Evolutionary conservation across 2,329 filamentous ascomycete genomes (phyloP).

Genomic region (Coniochaeta prunicola): DNA sequence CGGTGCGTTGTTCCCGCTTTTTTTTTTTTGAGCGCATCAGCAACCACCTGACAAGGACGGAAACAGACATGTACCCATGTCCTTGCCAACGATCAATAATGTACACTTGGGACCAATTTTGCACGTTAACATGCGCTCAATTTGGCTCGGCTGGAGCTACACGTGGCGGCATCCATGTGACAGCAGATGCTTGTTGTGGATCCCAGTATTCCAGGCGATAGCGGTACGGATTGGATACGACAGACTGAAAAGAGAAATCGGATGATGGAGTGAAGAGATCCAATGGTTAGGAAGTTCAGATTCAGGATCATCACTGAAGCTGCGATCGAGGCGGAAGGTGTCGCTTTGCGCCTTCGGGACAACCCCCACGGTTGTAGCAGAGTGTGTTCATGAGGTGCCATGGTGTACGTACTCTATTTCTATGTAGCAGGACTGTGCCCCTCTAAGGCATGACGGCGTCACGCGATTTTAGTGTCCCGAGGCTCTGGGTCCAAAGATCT

Average conservation of each 20-base stretch:
- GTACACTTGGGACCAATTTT: background rate
- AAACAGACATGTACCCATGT: background rate
- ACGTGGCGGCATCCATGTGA: background rate
- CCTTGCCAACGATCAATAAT: background rate
- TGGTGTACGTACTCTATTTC: background rate
- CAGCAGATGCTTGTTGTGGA: background rate
- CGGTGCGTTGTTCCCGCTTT: background rate
- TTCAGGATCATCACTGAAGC: background rate
- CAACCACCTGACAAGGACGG: background rate
- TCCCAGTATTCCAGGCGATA: background rate
- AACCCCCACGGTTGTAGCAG: background rate
- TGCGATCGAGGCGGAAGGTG: background rate
- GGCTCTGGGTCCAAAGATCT: constrained; percentile 30
- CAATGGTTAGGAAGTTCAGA: background rate
- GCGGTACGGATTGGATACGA: background rate
- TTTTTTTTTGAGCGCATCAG: background rate
- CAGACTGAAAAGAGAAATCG: background rate
- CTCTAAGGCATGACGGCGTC: constrained; percentile 10
- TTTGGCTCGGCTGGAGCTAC: background rate
- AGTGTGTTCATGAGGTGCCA: background rate
- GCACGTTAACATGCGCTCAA: background rate
- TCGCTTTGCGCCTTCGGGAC: background rate
- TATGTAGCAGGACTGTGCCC: constrained; percentile 19
- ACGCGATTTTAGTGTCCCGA: constrained; percentile 30
- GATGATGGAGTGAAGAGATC: background rate